phyloP scores from a whole-genome alignment of 2,329 filamentous ascomycete genomes.

The Venturia nashicola region DNA sequence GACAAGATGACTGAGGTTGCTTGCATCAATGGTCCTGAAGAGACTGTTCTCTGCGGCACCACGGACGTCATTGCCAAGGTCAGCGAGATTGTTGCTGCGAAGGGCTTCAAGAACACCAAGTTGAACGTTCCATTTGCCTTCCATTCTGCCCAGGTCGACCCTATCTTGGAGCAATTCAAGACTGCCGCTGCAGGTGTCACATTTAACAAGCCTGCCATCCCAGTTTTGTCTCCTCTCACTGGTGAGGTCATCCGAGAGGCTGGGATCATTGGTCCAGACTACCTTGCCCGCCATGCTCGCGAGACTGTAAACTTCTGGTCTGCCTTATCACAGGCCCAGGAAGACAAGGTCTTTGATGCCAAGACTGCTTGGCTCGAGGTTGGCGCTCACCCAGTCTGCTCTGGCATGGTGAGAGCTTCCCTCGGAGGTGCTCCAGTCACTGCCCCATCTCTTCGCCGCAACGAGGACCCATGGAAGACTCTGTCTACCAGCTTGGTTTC shows the following conservation, averaged over 20 bases:
- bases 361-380: conserved; percentile 62
- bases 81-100: conserved; percentile 34
- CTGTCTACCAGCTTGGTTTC: conserved; percentile 44
- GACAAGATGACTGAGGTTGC: conserved; percentile 43
- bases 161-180: conserved; percentile 50
- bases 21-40: conserved; percentile 64
- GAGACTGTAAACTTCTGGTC: conserved; percentile 58
- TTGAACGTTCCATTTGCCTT: conserved; percentile 57
- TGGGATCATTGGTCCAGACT: conserved; percentile 45
- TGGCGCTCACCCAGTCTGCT: conserved; percentile 61
- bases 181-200: conserved; percentile 38
- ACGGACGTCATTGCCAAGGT: conserved; percentile 47
- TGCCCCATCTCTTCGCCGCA: conserved; percentile 49
- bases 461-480: conserved; percentile 52
- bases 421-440: conserved; percentile 43
- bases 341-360: conserved; percentile 47
- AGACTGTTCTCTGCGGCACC: conserved; percentile 60
- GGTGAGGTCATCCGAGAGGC: conserved; percentile 47
- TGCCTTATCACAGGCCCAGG: conserved; percentile 47
- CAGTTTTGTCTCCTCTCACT: conserved; percentile 56
- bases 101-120: conserved; percentile 47
- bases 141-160: conserved; percentile 53
- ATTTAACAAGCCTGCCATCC: conserved; percentile 46
- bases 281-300: conserved; percentile 53
- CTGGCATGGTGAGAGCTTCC: conserved; percentile 54